These are phyloP conservation scores for Barnettozyma sp. DNA, from an alignment of 805 yeast genomes.

Conservation along the genomic window DNA sequence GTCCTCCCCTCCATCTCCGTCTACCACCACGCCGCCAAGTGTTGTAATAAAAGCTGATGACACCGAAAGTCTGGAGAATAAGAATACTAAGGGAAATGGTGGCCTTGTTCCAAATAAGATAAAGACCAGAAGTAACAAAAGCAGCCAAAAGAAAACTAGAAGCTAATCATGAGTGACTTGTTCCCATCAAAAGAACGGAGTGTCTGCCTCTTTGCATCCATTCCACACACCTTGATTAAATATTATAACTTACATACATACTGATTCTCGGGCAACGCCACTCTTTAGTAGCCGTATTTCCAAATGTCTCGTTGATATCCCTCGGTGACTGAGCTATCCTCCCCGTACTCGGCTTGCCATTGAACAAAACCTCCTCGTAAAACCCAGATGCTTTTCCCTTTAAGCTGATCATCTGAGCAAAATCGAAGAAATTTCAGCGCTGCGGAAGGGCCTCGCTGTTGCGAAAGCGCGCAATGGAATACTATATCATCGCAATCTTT, in stretches of 20 bases:
- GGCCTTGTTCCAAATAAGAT: too few species aligned
- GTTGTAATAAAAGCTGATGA: too few species aligned
- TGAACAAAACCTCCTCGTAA: conserved; percentile 77
- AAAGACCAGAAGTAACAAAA: too few species aligned
- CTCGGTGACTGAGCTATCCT: conserved; percentile 57
- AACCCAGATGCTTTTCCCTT: conserved; percentile 52
- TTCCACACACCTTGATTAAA: too few species aligned
- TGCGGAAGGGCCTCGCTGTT: conserved; percentile 86
- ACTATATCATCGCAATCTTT: conserved; percentile 45
- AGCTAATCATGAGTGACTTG: background rate
- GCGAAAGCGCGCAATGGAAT: conserved; percentile 88
- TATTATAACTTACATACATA: too few species aligned
- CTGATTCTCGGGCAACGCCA: too few species aligned
- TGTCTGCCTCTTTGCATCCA: too few species aligned
- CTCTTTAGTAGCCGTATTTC: conserved; percentile 25
- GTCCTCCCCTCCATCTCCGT: too few species aligned
- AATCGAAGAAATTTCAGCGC: conserved; percentile 52
- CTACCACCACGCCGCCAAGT: too few species aligned
- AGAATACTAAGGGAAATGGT: too few species aligned
- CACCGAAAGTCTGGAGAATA: too few species aligned
- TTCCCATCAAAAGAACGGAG: too few species aligned
- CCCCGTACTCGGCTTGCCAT: conserved; percentile 78
- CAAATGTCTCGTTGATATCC: conserved; percentile 43
- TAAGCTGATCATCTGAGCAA: conserved; percentile 20
- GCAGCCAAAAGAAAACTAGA: background rate